Evolutionary conservation across 768 basidiomycete species (phyloP).

Genomic region (Chalciporus sphaerocephalus): DNA sequence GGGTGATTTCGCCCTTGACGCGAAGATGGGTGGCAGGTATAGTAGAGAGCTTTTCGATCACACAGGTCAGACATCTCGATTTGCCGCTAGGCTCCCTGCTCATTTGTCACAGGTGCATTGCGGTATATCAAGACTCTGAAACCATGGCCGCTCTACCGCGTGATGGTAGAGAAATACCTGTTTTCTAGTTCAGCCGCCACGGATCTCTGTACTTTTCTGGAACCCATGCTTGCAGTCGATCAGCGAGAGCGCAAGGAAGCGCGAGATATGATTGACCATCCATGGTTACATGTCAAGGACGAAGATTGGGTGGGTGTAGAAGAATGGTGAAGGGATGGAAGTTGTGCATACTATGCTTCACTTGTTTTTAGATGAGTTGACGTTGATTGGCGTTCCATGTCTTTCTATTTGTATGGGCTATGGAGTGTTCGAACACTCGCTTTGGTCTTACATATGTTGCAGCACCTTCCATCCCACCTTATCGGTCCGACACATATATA

Average conservation of each 20-base stretch:
- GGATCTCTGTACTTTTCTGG: conserved; percentile 60
- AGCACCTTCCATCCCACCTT: not conserved
- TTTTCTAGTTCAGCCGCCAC: conserved; percentile 56
- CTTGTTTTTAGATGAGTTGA: conserved; percentile 9
- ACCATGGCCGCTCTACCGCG: conserved; percentile 76
- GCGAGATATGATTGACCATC: conserved; percentile 66
- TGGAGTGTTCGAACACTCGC: not conserved
- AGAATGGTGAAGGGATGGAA: conserved; percentile 24
- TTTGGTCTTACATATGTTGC: conserved; percentile 7
- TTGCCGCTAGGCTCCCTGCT: conserved; percentile 1
- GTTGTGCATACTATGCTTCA: not conserved
- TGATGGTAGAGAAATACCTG: conserved; percentile 88
- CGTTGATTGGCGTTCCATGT: conserved; percentile 4
- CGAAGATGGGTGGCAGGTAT: conserved; percentile 82
- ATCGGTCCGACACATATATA: not conserved
- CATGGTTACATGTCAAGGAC: conserved; percentile 57
- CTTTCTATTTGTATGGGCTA: not conserved
- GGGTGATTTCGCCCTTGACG: conserved; percentile 67
- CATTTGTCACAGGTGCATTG: conserved; percentile 46
- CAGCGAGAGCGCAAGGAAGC: conserved; percentile 66
- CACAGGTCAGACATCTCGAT: conserved; percentile 41
- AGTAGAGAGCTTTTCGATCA: conserved; percentile 82
- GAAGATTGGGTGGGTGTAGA: conserved; percentile 26
- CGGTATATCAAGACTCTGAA: conserved; percentile 73
- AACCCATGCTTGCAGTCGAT: conserved; percentile 73